Conservation (phyloP, 2,329 filamentous ascomycete genomes). For the Penicillium nordicum region DNA sequence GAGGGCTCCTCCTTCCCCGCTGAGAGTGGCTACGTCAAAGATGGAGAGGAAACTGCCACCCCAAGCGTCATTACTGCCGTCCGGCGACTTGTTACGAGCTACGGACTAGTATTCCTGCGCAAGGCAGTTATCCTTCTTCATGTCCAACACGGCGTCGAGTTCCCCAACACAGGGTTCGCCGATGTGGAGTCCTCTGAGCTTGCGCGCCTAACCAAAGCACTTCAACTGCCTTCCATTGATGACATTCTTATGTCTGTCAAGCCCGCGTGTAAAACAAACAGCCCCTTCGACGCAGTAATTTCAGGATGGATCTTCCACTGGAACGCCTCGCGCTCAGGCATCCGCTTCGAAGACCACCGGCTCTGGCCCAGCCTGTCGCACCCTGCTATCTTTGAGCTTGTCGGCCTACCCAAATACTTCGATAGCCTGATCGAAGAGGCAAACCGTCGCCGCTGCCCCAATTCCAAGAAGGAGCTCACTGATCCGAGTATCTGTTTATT, state of each 20-base stretch:
- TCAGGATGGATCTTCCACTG: slow-evolving; percentile 67
- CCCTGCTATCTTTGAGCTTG: slow-evolving; percentile 88
- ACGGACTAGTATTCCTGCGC: slow-evolving; percentile 84
- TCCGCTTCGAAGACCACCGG: slow-evolving; percentile 32
- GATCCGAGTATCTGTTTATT: slow-evolving; percentile 92
- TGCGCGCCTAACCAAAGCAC: slow-evolving; percentile 70
- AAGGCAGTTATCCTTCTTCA: slow-evolving; percentile 82
- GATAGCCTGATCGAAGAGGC: slow-evolving; percentile 91
- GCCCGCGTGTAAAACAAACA: slow-evolving; percentile 37
- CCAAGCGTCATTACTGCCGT: slow-evolving; percentile 33
- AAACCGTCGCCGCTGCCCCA: slow-evolving; percentile 77
- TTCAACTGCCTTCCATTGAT: slow-evolving; percentile 74
- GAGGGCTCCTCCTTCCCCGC: slow-evolving; percentile 37
- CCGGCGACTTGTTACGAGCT: slow-evolving; percentile 61
- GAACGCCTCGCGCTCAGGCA: slow-evolving; percentile 33
- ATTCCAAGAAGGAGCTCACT: slow-evolving; percentile 82
- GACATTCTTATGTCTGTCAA: slow-evolving; percentile 66
- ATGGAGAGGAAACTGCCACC: slow-evolving; percentile 36
- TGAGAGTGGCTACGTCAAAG: slow-evolving; percentile 38
- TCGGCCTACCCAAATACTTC: slow-evolving; percentile 87
- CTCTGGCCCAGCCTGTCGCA: slow-evolving; percentile 61
- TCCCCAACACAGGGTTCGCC: slow-evolving; percentile 65
- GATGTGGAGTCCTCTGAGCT: slow-evolving; percentile 71
- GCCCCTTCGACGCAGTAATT: slow-evolving; percentile 50
- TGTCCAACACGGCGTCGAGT: slow-evolving; percentile 83